phyloP scores from a whole-genome alignment of 1,139 yeast genomes.

The Saccharomycopsis crataegensis region DNA sequence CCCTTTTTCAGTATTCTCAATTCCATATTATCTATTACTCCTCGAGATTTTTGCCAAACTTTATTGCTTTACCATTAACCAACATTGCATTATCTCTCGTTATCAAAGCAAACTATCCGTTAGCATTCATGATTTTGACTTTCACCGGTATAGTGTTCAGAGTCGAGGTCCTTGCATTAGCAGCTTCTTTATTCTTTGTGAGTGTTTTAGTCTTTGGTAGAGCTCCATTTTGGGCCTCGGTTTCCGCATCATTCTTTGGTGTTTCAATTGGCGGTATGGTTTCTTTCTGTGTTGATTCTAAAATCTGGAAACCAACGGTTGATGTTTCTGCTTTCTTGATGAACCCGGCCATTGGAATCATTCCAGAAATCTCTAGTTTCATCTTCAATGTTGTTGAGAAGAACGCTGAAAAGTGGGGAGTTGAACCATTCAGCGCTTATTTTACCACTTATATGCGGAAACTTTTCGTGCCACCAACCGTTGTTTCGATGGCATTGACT shows the following conservation, averaged over 20 bases:
- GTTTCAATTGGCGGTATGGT: slow-evolving; percentile 42
- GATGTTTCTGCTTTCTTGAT: slow-evolving; percentile 18
- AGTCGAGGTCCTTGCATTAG: slow-evolving; percentile 61
- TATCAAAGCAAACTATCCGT: slow-evolving; percentile 40
- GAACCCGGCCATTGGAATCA: slow-evolving; percentile 19
- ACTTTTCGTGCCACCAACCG: slow-evolving; percentile 53
- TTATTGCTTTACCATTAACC: slow-evolving; percentile 72
- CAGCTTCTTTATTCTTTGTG: slow-evolving; percentile 39
- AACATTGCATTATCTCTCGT: slow-evolving; percentile 46
- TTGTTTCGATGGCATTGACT: slow-evolving; percentile 38
- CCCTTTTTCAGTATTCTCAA: slow-evolving; percentile 51
- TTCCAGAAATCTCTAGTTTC: slow-evolving; percentile 76
- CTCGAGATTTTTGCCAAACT: slow-evolving; percentile 80
- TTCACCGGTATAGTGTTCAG: slow-evolving; percentile 66
- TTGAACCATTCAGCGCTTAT: slow-evolving; percentile 66
- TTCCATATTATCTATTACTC: slow-evolving; percentile 76
- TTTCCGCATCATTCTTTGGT: slow-evolving; percentile 45
- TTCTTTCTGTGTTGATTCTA: slow-evolving; percentile 57
- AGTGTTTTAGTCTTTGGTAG: slow-evolving; percentile 36
- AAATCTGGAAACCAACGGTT: slow-evolving; percentile 54
- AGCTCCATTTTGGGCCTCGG: slow-evolving; percentile 32
- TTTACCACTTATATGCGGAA: slow-evolving; percentile 51
- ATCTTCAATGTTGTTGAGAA: slow-evolving; percentile 69
- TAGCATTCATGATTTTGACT: slow-evolving; percentile 52
- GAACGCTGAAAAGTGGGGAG: slow-evolving; percentile 75